Conservation (phyloP, 345 rosid species). For the Salix arbutifolia region DNA sequence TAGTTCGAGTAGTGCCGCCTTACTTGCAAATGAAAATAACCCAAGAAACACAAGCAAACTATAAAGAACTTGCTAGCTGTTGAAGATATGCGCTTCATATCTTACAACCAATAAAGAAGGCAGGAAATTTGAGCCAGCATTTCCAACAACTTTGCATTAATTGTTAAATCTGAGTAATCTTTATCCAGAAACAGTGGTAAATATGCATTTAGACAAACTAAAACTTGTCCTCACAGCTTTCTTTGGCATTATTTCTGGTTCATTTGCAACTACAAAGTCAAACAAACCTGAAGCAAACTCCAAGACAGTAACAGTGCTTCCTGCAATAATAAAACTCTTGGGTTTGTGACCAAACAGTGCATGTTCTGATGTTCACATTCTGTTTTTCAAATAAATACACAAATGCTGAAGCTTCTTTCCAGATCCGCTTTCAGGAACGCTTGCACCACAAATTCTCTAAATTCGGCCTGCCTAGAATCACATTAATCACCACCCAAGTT, state of each 20-base stretch:
- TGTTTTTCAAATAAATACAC: not conserved
- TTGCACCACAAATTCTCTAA: not conserved
- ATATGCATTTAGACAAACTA: not conserved
- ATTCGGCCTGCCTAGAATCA: not conserved
- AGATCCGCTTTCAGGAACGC: not conserved
- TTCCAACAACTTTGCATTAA: not conserved
- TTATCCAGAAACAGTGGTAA: not conserved
- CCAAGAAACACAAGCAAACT: not conserved
- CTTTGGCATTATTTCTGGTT: not conserved
- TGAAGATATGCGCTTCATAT: not conserved
- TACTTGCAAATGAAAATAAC: not conserved
- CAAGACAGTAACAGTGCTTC: not conserved
- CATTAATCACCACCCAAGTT: not conserved
- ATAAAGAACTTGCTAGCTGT: not conserved
- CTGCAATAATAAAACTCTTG: not conserved
- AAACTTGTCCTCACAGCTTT: not conserved
- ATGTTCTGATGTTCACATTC: not conserved
- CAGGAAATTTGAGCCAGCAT: not conserved
- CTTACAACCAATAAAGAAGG: not conserved
- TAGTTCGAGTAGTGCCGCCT: not conserved
- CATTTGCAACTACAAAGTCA: not conserved
- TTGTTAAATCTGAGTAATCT: not conserved
- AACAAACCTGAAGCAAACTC: not conserved
- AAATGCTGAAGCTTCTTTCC: not conserved
- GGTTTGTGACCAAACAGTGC: not conserved